These are phyloP conservation scores for Monosporozyma servazzii DNA, from an alignment of 805 yeast species.

Conservation along the genomic window DNA sequence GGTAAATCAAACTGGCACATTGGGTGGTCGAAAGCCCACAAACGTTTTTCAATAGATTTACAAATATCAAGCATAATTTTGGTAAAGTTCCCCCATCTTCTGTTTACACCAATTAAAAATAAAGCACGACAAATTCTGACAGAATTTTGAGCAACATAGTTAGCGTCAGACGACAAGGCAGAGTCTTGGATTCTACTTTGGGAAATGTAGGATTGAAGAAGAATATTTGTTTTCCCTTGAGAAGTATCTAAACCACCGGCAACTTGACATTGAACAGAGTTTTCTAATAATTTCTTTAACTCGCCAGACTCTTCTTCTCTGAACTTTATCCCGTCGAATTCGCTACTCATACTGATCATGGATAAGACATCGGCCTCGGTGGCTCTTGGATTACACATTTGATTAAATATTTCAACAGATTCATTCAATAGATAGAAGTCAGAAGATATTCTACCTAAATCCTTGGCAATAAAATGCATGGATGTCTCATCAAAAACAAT, in stretches of 20 bases:
- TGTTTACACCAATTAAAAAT: constrained; percentile 73
- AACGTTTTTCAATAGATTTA: constrained; percentile 70
- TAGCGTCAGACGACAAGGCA: constrained; percentile 74
- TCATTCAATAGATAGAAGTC: constrained; percentile 83
- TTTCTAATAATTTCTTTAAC: constrained; percentile 49
- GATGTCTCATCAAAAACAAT: constrained; percentile 82
- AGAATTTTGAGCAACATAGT: constrained; percentile 92
- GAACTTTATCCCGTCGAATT: constrained; percentile 81
- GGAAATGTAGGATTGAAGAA: constrained; percentile 83
- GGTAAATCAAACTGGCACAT: constrained; percentile 79
- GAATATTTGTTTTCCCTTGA: constrained; percentile 78
- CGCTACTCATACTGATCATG: constrained; percentile 84
- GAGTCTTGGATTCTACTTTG: constrained; percentile 65
- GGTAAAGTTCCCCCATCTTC: constrained; percentile 85
- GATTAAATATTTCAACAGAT: constrained; percentile 82
- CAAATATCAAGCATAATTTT: constrained; percentile 70
- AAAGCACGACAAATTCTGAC: constrained; percentile 89
- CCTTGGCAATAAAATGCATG: constrained; percentile 72
- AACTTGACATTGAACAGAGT: constrained; percentile 67
- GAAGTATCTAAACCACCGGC: constrained; percentile 68
- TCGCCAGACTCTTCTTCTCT: constrained; percentile 84
- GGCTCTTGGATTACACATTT: constrained; percentile 71
- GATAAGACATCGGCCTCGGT: constrained; percentile 88
- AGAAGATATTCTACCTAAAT: constrained; percentile 87
- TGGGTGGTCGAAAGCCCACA: constrained; percentile 92